Percentiles rank a stretch among this genome's conserved stretches.
phyloP scores from a whole-genome alignment of 192 early-diverging fungal genomes.

The Cladochytrium replicatum region DNA sequence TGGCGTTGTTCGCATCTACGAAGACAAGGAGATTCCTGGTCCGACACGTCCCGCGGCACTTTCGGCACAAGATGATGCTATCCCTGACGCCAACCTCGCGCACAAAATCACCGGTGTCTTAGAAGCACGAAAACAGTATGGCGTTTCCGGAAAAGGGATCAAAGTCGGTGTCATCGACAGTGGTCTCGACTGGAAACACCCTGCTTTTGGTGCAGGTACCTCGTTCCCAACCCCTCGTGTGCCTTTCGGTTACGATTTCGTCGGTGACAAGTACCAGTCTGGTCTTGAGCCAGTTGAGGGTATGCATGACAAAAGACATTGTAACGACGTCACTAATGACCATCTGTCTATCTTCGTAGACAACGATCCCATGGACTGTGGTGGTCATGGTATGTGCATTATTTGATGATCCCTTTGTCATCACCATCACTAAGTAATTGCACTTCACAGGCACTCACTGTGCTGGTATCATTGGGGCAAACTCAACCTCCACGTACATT shows the following conservation, averaged over 20 bases:
- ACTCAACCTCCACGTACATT: conserved; percentile 15
- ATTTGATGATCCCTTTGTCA: too few relatives aligned
- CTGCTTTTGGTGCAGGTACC: conserved; percentile 35
- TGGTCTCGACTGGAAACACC: conserved; percentile 41
- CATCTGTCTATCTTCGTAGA: too few relatives aligned
- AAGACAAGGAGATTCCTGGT: too few relatives aligned
- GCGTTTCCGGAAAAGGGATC: conserved; percentile 32
- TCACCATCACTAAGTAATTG: conserved; percentile 44
- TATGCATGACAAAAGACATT: too few relatives aligned
- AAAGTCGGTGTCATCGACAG: conserved; percentile 42
- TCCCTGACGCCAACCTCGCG: neutral
- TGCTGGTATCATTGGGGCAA: conserved; percentile 36
- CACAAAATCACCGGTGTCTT: conserved; percentile 29
- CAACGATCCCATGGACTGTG: conserved; percentile 45
- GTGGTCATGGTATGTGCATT: too few relatives aligned
- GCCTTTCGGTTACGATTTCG: conserved; percentile 26
- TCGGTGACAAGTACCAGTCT: conserved; percentile 28
- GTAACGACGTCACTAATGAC: too few relatives aligned
- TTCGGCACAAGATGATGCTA: too few relatives aligned
- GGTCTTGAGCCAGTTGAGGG: conserved; percentile 4
- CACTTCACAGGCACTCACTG: conserved; percentile 35
- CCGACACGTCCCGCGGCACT: conserved; percentile 6
- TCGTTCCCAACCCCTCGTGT: conserved; percentile 28
- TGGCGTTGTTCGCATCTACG: too few relatives aligned
- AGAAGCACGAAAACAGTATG: conserved; percentile 14